Evolutionary conservation across 2,329 filamentous ascomycete genomes (phyloP).

Genomic region (Aspergillus fructus): DNA sequence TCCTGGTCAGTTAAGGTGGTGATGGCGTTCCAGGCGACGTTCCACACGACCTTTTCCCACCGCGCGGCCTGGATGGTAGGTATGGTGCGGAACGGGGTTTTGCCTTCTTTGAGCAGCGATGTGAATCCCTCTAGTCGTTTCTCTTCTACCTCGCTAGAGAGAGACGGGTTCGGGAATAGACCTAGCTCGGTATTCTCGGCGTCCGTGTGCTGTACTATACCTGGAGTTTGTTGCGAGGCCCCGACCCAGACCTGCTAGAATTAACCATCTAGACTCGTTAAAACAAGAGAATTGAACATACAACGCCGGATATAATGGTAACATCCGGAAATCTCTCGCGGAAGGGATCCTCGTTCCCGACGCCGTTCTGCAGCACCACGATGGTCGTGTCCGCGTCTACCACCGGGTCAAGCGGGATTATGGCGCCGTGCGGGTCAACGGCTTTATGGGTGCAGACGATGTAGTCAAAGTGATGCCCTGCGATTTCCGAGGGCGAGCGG

Average conservation of each 20-base stretch:
- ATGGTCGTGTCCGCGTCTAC: constrained; percentile 40
- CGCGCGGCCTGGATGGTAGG: constrained; percentile 33
- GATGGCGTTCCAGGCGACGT: constrained; percentile 42
- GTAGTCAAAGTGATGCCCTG: constrained; percentile 30
- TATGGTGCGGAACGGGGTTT: constrained; percentile 32
- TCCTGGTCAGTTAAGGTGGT: constrained; percentile 46
- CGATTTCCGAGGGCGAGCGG: constrained; percentile 35
- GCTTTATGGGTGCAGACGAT: constrained; percentile 44
- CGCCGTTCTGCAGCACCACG: constrained; percentile 43
- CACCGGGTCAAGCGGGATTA: constrained; percentile 33
- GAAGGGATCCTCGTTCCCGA: constrained; percentile 43
- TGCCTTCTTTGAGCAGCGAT: constrained; percentile 41
- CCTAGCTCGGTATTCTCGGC: constrained; percentile 58
- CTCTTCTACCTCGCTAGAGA: constrained; percentile 11
- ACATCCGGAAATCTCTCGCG: constrained; percentile 29
- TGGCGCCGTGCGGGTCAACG: constrained; percentile 42
- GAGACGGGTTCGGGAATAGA: constrained; percentile 49
- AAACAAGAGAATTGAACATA: constrained; percentile 33
- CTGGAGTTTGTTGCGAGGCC: constrained; percentile 51
- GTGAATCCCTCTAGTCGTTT: constrained; percentile 43
- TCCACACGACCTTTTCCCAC: constrained; percentile 46
- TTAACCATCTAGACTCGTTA: neutral
- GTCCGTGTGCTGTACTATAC: constrained; percentile 51
- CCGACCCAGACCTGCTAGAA: constrained; percentile 46
- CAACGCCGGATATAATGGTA: constrained; percentile 42